Evolutionary conservation across 2,329 filamentous ascomycete genomes (phyloP).

Genomic region (Xylaria sp.): DNA sequence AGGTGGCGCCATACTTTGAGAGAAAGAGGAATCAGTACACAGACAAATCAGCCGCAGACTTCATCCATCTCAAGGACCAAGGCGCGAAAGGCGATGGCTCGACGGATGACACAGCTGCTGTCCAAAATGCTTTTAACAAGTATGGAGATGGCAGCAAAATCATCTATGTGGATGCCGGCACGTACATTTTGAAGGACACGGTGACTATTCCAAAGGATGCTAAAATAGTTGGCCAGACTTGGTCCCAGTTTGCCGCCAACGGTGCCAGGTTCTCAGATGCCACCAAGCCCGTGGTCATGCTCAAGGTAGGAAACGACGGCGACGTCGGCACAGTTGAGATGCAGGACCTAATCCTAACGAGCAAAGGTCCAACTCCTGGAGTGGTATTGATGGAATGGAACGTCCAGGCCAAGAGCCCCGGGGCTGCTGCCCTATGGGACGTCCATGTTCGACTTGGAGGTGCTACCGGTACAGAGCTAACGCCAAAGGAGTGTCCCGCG

Average conservation of each 20-base stretch:
- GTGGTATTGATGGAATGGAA: conserved; percentile 71
- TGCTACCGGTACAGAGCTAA: conserved; percentile 70
- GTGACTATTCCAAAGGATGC: conserved; percentile 53
- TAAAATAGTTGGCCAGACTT: conserved; percentile 65
- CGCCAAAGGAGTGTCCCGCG: conserved; percentile 66
- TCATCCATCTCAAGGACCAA: conserved; percentile 70
- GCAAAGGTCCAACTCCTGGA: conserved; percentile 62
- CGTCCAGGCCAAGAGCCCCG: conserved; percentile 43
- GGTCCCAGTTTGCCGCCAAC: conserved; percentile 57
- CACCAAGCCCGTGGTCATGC: conserved; percentile 59
- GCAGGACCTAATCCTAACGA: conserved; percentile 67
- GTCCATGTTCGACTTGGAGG: conserved; percentile 78
- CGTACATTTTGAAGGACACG: conserved; percentile 65
- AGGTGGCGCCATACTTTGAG: conserved; percentile 63
- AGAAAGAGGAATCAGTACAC: conserved; percentile 80
- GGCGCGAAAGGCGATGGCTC: conserved; percentile 75
- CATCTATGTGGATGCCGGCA: conserved; percentile 65
- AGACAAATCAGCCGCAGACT: conserved; percentile 59
- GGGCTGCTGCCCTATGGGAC: conserved; percentile 70
- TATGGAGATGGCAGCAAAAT: conserved; percentile 50
- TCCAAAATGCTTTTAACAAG: conserved; percentile 67
- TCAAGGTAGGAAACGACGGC: conserved; percentile 61
- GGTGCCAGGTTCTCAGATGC: conserved; percentile 57
- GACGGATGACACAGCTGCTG: conserved; percentile 74
- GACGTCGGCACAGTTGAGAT: conserved; percentile 65